Evolutionary conservation across 768 basidiomycete genomes (phyloP).

Genomic region (Lactarius psammicola): DNA sequence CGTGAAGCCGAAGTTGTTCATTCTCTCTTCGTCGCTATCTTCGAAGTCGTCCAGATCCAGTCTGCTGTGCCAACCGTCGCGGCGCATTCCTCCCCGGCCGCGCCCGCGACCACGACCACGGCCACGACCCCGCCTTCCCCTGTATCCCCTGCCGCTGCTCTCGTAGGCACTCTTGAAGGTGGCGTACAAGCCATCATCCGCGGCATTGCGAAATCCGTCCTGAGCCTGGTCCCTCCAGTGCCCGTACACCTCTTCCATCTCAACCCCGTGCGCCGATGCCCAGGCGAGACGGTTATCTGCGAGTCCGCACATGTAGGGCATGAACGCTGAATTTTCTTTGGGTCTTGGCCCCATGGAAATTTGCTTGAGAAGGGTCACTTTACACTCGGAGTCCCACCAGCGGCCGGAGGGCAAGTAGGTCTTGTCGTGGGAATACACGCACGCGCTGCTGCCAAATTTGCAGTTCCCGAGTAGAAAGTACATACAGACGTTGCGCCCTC

Average conservation of each 20-base stretch:
- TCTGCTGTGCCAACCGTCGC: slow-evolving; percentile 6
- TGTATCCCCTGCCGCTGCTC: not conserved
- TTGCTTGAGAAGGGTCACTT: not conserved
- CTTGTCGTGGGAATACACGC: slow-evolving; percentile 50
- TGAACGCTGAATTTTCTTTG: not conserved
- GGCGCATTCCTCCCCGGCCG: not conserved
- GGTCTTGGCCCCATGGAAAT: not conserved
- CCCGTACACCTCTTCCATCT: slow-evolving; percentile 9
- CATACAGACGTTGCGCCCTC: slow-evolving; percentile 53
- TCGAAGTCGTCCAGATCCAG: slow-evolving; percentile 1
- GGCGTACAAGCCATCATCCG: not conserved
- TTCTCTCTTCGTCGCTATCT: slow-evolving; percentile 27
- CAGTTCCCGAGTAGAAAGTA: slow-evolving; percentile 43
- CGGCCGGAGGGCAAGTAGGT: slow-evolving; percentile 44
- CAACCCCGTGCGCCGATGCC: not conserved
- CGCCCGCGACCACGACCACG: no score
- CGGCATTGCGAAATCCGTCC: not conserved
- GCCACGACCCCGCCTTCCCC: not conserved
- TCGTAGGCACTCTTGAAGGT: no score
- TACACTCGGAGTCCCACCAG: slow-evolving; percentile 43
- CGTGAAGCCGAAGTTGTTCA: slow-evolving; percentile 37
- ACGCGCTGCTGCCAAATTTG: slow-evolving; percentile 40
- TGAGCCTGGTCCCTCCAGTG: not conserved
- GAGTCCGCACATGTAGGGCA: slow-evolving; percentile 13
- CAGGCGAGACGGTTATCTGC: slow-evolving; percentile 14